phyloP scores from a whole-genome alignment of 495 filamentous ascomycete species.

The Neurospora sp. region DNA sequence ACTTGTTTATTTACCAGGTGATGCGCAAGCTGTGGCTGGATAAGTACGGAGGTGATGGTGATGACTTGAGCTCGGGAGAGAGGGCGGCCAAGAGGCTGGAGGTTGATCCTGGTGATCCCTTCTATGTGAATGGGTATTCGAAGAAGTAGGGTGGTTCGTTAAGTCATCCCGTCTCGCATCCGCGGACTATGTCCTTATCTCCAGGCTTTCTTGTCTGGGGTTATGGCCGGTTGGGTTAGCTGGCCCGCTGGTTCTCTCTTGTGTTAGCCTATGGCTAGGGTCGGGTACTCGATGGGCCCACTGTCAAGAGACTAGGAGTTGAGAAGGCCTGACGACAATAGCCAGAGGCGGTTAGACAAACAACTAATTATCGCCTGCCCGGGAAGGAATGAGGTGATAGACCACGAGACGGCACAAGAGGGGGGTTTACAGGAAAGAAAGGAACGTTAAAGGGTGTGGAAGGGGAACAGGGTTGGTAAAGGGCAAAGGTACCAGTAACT shows the following conservation, averaged over 20 bases:
- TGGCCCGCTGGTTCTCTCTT: background rate
- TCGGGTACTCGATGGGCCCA: background rate
- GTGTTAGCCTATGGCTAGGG: background rate
- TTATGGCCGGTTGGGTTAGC: background rate
- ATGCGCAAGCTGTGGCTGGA: conserved; percentile 59
- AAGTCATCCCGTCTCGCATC: background rate
- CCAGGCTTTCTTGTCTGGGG: background rate
- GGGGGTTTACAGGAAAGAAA: background rate
- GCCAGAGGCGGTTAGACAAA: background rate
- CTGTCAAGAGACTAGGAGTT: background rate
- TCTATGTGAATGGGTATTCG: conserved; percentile 10
- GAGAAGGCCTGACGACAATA: background rate
- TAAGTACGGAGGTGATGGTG: conserved; percentile 34
- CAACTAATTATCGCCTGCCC: background rate
- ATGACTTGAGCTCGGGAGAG: conserved; percentile 21
- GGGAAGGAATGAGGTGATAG: background rate
- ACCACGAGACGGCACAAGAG: background rate
- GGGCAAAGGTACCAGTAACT: background rate
- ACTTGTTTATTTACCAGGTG: conserved; percentile 82
- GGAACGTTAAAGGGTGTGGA: background rate
- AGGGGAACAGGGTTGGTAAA: background rate
- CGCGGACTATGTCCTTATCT: background rate
- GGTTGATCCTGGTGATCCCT: conserved; percentile 20
- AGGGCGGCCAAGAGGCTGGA: conserved; percentile 38
- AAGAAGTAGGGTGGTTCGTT: background rate